phyloP scores from a whole-genome alignment of 2,329 filamentous ascomycete genomes.

The Exophiala sp. region DNA sequence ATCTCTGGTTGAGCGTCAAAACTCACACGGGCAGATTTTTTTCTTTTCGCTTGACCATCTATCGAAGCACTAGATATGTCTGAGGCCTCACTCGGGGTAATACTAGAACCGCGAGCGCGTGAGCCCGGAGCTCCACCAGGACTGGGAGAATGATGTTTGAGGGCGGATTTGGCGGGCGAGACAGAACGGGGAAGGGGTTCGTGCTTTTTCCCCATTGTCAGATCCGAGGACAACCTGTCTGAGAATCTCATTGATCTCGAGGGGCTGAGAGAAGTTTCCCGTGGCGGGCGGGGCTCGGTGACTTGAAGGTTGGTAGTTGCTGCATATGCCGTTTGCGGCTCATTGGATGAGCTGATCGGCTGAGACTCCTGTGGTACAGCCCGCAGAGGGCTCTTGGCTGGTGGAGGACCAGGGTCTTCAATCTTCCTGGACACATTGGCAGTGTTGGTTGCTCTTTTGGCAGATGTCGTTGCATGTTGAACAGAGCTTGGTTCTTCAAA shows the following conservation, averaged over 20 bases:
- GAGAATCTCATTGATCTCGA: conserved; percentile 58
- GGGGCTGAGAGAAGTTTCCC: conserved; percentile 48
- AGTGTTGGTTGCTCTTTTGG: conserved; percentile 16
- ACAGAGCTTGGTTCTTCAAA: conserved; percentile 2
- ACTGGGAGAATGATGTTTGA: conserved; percentile 50
- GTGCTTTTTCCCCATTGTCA: conserved; percentile 49
- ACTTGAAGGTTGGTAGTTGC: conserved; percentile 11
- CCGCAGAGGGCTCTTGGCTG: conserved; percentile 6
- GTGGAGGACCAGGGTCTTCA: conserved; percentile 11
- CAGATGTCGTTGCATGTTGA: neutral
- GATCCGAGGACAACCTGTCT: conserved; percentile 46
- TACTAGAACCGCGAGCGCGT: conserved; percentile 23
- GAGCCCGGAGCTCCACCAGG: conserved; percentile 2
- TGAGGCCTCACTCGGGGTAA: conserved; percentile 52
- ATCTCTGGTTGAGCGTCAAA: conserved; percentile 60
- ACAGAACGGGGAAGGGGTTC: conserved; percentile 58
- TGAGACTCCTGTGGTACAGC: conserved; percentile 1
- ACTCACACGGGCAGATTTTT: conserved; percentile 61
- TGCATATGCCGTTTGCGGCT: conserved; percentile 3
- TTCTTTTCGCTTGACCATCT: conserved; percentile 45
- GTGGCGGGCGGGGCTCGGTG: conserved; percentile 2
- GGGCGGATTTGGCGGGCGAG: conserved; percentile 60
- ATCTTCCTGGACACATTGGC: conserved; percentile 30
- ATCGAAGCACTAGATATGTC: conserved; percentile 52
- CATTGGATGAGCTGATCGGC: neutral